Base-by-base conservation (phyloP, 306 rosid genomes). In the Pachyrhizus erosus region DNA sequence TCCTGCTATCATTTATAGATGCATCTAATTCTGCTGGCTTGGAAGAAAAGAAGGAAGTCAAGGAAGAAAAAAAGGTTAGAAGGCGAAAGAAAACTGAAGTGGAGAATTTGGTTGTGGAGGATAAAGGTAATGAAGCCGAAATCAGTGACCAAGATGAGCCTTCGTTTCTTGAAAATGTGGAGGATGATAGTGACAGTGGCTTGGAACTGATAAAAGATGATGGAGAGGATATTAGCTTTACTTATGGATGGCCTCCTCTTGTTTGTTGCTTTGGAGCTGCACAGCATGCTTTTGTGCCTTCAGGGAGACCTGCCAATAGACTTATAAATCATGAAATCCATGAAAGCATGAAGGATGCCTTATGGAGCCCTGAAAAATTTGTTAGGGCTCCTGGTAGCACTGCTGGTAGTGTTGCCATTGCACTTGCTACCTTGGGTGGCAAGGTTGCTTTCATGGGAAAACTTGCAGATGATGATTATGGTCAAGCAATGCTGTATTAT, bases 401-500 rank as follows among this genome's bases (percentile, higher is more conserved):
- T 40, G 96, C 97, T 12, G 92, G 98, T 71, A 89, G 89, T 49
- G 97, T 96, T 75, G 96, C 98, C 9, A 87, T 96, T 86, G 97
- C 98, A 48, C 98, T 96, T 81, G 94, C 99, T 29, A 87, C 83
- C 80, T 86, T 96, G 83, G 99, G 99, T 7, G 98, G 97, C 66
- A 96, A 91, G 84, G 98, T 93, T 69, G 98, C 96, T 79, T 91
- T 96, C 86, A 96, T 96, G 99, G 99, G 99, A 82, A 96, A 93
- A 83, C 94, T 96, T 77, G 99, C 92, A 37, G 92, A 90, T 84
- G 99, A 96, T 83, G 91, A 88, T 0, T 93, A 82, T 84, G 99
- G 99, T 82, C 90, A 81, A 62, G 94, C 93, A 12, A 82, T 96
- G 96, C 75, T 96, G 65, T 91, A 91, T 80, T 90, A 89, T 80